Conservation (phyloP, 2,329 filamentous ascomycete genomes). For the Dactylellina cionopaga region DNA sequence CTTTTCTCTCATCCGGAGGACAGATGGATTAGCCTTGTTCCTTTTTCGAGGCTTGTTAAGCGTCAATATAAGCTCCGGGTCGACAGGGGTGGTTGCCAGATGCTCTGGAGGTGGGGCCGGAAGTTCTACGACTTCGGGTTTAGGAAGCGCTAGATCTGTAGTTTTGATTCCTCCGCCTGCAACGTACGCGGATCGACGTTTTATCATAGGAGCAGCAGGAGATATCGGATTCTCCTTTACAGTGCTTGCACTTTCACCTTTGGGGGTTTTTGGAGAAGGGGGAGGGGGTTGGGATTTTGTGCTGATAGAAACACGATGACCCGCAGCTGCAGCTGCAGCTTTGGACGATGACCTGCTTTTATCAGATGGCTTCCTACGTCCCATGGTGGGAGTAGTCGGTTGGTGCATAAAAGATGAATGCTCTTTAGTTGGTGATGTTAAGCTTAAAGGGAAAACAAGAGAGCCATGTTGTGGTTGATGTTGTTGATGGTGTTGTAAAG, state of each 20-base stretch:
- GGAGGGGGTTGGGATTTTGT: conserved; percentile 34
- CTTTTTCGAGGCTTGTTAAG: conserved; percentile 45
- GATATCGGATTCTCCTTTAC: conserved; percentile 31
- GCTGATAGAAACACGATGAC: conserved; percentile 28
- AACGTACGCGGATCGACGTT: conserved; percentile 44
- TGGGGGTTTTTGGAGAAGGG: conserved; percentile 31
- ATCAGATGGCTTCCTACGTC: conserved; percentile 29
- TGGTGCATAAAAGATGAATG: conserved; percentile 16
- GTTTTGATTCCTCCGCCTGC: conserved; percentile 48
- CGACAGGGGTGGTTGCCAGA: conserved; percentile 16
- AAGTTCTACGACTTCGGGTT: conserved; percentile 41
- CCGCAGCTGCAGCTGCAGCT: conserved; percentile 12
- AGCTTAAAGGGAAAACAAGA: not conserved
- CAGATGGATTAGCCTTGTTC: conserved; percentile 42
- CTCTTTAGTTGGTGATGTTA: conserved; percentile 37
- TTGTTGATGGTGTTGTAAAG: not conserved
- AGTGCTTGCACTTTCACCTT: conserved; percentile 11
- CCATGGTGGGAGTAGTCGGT: conserved; percentile 43
- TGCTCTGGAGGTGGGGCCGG: conserved; percentile 22
- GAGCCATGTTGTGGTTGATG: no score
- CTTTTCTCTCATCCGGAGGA: conserved; percentile 46
- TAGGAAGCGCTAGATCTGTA: conserved; percentile 46
- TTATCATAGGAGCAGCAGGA: conserved; percentile 43
- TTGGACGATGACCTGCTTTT: conserved; percentile 26
- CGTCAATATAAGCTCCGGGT: conserved; percentile 35